A percentile compares a stretch with the other conserved stretches of the same genome.
These are phyloP conservation scores for Herpotrichia juniperi DNA, from an alignment of 2,329 filamentous ascomycete genomes.

Conservation along the genomic window DNA sequence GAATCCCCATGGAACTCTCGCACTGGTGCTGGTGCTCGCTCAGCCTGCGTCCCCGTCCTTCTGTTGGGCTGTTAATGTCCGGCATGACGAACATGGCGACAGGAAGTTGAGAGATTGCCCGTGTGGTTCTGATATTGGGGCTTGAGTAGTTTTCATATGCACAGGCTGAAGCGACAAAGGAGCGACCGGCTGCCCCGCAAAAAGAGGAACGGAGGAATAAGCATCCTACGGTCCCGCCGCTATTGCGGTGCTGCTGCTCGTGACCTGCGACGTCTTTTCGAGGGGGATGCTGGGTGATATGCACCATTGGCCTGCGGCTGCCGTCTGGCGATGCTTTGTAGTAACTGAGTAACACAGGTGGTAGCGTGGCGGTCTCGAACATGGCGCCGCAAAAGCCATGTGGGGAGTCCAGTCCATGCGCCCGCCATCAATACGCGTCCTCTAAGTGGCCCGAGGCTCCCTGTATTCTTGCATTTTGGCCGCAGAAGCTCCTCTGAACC, in stretches of 20 bases:
- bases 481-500: background rate
- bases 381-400: conserved; percentile 22
- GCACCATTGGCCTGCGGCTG: background rate
- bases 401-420: conserved; percentile 21
- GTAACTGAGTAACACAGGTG: conserved; percentile 44
- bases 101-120: background rate
- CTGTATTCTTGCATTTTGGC: background rate
- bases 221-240: background rate
- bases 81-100: conserved; percentile 5
- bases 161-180: conserved; percentile 1
- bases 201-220: conserved; percentile 1
- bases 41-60: background rate
- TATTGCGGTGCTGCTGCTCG: background rate
- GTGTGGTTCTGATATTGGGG: conserved; percentile 10
- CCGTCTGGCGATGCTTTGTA: conserved; percentile 33
- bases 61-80: background rate
- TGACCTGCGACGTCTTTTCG: conserved; percentile 2
- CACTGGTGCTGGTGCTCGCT: background rate
- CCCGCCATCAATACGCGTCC: conserved; percentile 16
- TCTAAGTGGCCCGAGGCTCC: conserved; percentile 17
- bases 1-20: background rate
- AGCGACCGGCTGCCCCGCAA: conserved; percentile 13
- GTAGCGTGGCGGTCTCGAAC: conserved; percentile 19
- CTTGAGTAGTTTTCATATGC: conserved; percentile 16
- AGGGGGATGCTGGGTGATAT: conserved; percentile 3